Percentiles rank a stretch among this genome's conserved stretches.
These are phyloP conservation scores for Ceratorhiza oryzae-sativae DNA, from an alignment of 1,284 basidiomycete genomes.

Conservation along the genomic window DNA sequence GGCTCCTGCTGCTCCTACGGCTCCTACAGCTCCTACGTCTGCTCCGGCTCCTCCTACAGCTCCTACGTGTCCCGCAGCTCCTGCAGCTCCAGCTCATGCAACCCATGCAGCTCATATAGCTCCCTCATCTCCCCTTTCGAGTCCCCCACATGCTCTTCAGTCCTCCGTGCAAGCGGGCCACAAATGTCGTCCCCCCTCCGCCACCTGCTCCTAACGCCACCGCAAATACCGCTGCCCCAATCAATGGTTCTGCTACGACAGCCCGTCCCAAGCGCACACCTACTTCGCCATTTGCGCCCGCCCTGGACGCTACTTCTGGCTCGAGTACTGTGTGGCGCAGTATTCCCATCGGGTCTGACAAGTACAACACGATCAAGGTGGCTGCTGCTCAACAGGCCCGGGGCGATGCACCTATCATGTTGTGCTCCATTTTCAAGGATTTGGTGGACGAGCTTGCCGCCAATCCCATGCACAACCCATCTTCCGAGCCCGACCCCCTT, in stretches of 20 bases:
- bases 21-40: too few relatives aligned
- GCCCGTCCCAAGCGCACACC: neutral
- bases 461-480: constrained; percentile 5
- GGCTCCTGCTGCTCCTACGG: too few relatives aligned
- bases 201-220: neutral
- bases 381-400: neutral
- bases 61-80: too few relatives aligned
- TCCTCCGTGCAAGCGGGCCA: neutral
- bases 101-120: too few relatives aligned
- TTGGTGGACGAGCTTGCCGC: neutral
- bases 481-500: constrained; percentile 6
- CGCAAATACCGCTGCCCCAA: neutral
- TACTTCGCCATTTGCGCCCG: neutral
- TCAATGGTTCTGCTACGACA: neutral
- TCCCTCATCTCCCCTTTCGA: neutral
- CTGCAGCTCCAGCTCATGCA: too few relatives aligned
- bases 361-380: neutral
- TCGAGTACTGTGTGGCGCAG: neutral
- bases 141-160: neutral
- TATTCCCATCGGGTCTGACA: neutral
- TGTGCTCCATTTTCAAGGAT: neutral
- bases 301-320: neutral
- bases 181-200: neutral
- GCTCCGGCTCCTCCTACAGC: too few relatives aligned
- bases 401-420: neutral